Conservation (phyloP, 441 rosid species). For the Euphorbia schlechtendalii region DNA sequence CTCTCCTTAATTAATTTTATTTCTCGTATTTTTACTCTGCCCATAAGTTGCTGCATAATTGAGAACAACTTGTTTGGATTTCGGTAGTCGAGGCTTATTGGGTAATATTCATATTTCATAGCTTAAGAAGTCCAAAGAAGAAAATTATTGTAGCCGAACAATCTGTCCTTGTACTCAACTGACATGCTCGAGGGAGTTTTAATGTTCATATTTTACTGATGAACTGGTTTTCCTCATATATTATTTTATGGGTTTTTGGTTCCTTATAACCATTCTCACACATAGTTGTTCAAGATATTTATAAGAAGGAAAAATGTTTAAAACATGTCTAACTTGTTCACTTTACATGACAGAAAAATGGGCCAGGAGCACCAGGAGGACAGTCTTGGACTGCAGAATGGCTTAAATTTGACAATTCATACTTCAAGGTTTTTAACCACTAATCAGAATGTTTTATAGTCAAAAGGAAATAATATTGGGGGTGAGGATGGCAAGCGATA, state of each 20-base stretch:
- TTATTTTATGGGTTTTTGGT: not conserved
- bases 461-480: not conserved
- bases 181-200: not conserved
- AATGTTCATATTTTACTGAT: not conserved
- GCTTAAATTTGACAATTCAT: constrained; percentile 90
- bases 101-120: not conserved
- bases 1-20: not conserved
- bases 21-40: not conserved
- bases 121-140: not conserved
- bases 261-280: not conserved
- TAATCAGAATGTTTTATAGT: constrained; percentile 9
- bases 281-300: not conserved
- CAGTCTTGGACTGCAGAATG: constrained; percentile 93
- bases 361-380: constrained; percentile 98
- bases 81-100: not conserved
- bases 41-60: not conserved
- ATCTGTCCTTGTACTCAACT: not conserved
- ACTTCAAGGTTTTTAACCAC: constrained; percentile 78
- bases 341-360: constrained; percentile 56
- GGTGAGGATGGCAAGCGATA: not conserved
- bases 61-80: not conserved
- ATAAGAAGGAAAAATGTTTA: not conserved
- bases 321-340: not conserved
- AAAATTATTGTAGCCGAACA: not conserved
- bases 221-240: not conserved